These are phyloP conservation scores for Apiotrichum montevideense DNA, from an alignment of 1,284 basidiomycete species.

Conservation along the genomic window DNA sequence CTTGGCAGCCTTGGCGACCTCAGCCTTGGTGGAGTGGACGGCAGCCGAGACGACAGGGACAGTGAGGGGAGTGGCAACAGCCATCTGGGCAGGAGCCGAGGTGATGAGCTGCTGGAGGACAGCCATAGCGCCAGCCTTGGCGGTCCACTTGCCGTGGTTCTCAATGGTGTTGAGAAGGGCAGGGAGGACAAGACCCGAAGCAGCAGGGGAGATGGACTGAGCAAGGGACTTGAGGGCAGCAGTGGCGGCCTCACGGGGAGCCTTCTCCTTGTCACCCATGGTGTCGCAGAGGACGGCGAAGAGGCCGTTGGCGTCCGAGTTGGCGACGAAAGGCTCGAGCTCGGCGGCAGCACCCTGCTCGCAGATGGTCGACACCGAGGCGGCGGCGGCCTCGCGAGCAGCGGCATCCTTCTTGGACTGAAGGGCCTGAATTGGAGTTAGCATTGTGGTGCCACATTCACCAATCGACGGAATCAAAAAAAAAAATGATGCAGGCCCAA, in stretches of 20 bases:
- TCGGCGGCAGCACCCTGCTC: conserved; percentile 72
- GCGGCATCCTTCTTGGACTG: conserved; percentile 55
- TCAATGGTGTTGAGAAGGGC: conserved; percentile 69
- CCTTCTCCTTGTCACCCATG: conserved; percentile 80
- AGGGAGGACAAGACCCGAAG: conserved; percentile 75
- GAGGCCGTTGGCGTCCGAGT: conserved; percentile 60
- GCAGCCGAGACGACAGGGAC: conserved; percentile 91
- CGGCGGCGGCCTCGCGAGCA: conserved; percentile 44
- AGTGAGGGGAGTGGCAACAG: conserved; percentile 89
- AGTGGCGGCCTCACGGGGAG: conserved; percentile 63
- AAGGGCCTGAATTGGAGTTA: conserved; percentile 45
- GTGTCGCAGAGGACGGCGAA: conserved; percentile 84
- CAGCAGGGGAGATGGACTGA: conserved; percentile 86
- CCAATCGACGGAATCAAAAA: not conserved
- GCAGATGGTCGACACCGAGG: conserved; percentile 53
- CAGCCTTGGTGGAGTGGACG: conserved; percentile 99
- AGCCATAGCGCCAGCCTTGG: conserved; percentile 85
- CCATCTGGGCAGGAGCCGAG: conserved; percentile 77
- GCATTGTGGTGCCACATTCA: too few species aligned
- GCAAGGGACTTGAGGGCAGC: conserved; percentile 76
- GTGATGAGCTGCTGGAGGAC: conserved; percentile 85
- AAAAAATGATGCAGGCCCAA: not conserved
- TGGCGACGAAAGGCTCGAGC: conserved; percentile 84
- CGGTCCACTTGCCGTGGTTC: conserved; percentile 97
- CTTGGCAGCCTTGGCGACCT: conserved; percentile 70